Percentiles rank a stretch among this genome's conserved stretches.
phyloP scores from a whole-genome alignment of 2,329 filamentous ascomycete species.

The Trichoderma atrobrunneum region DNA sequence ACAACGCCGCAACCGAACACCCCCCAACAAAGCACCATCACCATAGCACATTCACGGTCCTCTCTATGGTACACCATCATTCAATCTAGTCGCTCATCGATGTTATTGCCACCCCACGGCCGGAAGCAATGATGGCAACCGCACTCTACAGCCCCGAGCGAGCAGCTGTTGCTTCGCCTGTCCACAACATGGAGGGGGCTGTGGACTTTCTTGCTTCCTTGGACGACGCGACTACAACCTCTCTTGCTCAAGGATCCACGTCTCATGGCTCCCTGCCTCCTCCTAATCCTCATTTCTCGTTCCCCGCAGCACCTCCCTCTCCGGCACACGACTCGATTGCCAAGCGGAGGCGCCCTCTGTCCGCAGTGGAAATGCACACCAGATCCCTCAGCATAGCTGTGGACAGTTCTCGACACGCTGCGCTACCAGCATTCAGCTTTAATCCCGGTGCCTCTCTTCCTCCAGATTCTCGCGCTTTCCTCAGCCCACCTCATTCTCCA shows the following conservation, averaged over 20 bases:
- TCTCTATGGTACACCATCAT: slow-evolving; percentile 40
- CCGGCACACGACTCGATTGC: slow-evolving; percentile 46
- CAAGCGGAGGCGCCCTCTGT: slow-evolving; percentile 50
- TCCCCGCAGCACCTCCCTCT: slow-evolving; percentile 50
- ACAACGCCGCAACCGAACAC: not conserved
- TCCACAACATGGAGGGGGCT: slow-evolving; percentile 27
- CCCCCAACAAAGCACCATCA: not conserved
- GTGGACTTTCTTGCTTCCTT: slow-evolving; percentile 27
- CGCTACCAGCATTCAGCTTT: slow-evolving; percentile 55
- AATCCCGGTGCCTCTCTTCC: slow-evolving; percentile 47
- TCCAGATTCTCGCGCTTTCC: slow-evolving; percentile 38
- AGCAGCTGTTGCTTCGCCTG: slow-evolving; percentile 31
- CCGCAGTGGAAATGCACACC: slow-evolving; percentile 48
- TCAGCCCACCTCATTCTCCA: slow-evolving; percentile 57
- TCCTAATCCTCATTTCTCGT: slow-evolving; percentile 65
- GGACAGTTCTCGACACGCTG: slow-evolving; percentile 36
- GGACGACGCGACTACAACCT: slow-evolving; percentile 23
- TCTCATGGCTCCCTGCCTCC: slow-evolving; percentile 35
- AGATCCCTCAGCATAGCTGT: slow-evolving; percentile 30
- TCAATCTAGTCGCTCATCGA: slow-evolving; percentile 40
- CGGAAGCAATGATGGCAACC: slow-evolving; percentile 43
- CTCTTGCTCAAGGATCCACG: slow-evolving; percentile 20
- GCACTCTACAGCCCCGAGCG: slow-evolving; percentile 37
- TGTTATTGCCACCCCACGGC: slow-evolving; percentile 51
- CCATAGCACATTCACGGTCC: slow-evolving; percentile 6